Evolutionary conservation across 768 basidiomycete species (phyloP), one percentile per base, ranked within the genome.

Genomic region (Clitopilus hobsonii): DNA sequence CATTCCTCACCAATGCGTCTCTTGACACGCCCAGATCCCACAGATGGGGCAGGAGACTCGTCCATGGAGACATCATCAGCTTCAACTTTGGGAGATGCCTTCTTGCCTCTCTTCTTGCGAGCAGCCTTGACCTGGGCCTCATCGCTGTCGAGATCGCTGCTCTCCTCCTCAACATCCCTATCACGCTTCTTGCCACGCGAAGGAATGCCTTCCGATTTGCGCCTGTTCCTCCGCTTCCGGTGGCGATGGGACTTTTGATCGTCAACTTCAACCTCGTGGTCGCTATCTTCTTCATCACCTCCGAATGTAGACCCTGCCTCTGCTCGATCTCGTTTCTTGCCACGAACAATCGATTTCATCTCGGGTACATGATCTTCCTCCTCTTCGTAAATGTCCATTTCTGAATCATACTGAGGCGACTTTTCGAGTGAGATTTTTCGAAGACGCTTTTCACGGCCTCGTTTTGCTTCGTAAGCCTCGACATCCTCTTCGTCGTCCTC

Each of bases 241-340:
- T 77, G 74, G 56, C 74, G 73, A 45, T 71, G 61, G 59, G 75
- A 78, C 41, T 72, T 71, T 57, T 74, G 73, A 50, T 63, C 69
- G 32, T 69, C 67, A 28, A 71, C 71, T n/a, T 69, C 72, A 13
- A 67, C 69, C 53, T 73, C 74, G n/a, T 57, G 55, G 45, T 57
- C 66, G 56, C 70, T 71, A 27, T 77, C 73, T 49, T 81, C 77
- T 38, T 81, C 81, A 59, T 88, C 87, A 23, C 79, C 83, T 47
- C 82, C 88, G 62, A 89, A 84, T 0, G 80, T 82, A 3, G 87
- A 88, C 6, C 80, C 88, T 54, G 86, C 86, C 63, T 88, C 87
- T 6, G 80, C 77, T 36, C 86, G 84, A 67, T 87, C 87, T 58
- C 89, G 84, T 71, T 92, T 92, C 75, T 80, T 88, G 45, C 88